These are phyloP conservation scores for Boechera divaricarpa DNA, from an alignment of 345 rosid species.

Conservation along the genomic window DNA sequence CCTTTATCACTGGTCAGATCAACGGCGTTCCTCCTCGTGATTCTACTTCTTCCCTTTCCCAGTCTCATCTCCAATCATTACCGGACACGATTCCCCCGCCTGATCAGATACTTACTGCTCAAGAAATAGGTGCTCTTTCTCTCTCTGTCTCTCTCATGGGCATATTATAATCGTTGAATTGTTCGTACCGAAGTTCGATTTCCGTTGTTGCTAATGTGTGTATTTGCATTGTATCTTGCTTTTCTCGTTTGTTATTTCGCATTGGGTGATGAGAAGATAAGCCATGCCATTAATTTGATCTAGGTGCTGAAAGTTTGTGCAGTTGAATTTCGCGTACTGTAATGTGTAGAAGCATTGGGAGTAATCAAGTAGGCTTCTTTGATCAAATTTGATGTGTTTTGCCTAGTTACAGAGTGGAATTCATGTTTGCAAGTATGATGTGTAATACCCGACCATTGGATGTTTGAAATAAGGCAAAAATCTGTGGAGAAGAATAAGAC, in stretches of 20 bases:
- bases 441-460: background rate
- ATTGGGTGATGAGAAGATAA: slow-evolving; percentile 5
- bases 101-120: slow-evolving; percentile 38
- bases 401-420: background rate
- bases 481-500: background rate
- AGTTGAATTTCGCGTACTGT: background rate
- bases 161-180: background rate
- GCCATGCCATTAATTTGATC: background rate
- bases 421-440: slow-evolving; percentile 10
- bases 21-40: slow-evolving; percentile 50
- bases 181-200: slow-evolving; percentile 13
- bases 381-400: slow-evolving; percentile 13
- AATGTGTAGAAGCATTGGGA: background rate
- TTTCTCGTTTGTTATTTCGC: background rate
- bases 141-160: background rate
- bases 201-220: background rate
- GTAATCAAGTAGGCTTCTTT: slow-evolving; percentile 10
- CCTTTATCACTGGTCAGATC: slow-evolving; percentile 71
- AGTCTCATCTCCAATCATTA: slow-evolving; percentile 38
- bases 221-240: slow-evolving; percentile 4
- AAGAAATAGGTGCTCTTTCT: slow-evolving; percentile 43
- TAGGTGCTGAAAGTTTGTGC: background rate
- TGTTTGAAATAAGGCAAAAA: background rate
- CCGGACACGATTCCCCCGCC: slow-evolving; percentile 33
- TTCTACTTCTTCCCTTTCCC: slow-evolving; percentile 38